phyloP scores from a whole-genome alignment of 1,284 basidiomycete species.

The Cryptococcus wingfieldii region DNA sequence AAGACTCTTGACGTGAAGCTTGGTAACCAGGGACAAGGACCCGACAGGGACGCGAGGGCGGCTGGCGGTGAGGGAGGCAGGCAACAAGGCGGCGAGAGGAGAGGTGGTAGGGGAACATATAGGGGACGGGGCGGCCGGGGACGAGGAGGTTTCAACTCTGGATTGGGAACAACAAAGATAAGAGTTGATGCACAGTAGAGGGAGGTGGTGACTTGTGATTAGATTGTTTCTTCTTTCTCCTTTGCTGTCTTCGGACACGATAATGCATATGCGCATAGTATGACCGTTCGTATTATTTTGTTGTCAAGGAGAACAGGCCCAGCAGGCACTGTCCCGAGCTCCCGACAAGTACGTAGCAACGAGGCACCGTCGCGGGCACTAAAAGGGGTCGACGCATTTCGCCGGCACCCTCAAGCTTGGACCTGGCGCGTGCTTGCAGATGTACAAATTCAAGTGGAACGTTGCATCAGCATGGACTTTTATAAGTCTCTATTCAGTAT shows the following conservation, averaged over 20 bases:
- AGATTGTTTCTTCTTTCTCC: background rate
- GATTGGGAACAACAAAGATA: constrained; percentile 13
- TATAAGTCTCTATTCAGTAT: background rate
- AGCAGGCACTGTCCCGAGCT: background rate
- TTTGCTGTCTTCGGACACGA: too few relatives aligned
- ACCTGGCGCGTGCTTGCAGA: background rate
- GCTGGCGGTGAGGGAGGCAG: constrained; percentile 33
- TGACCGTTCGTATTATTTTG: background rate
- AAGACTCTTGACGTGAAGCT: constrained; percentile 88
- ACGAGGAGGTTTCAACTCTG: constrained; percentile 22
- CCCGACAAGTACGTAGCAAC: too few relatives aligned
- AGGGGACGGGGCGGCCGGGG: constrained; percentile 38
- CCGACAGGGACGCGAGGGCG: constrained; percentile 52
- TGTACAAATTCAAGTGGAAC: background rate
- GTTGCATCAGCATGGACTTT: background rate
- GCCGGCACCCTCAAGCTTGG: too few relatives aligned
- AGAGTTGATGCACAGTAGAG: constrained; percentile 16
- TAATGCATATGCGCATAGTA: background rate
- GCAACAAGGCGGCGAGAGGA: constrained; percentile 27
- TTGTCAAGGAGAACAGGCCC: background rate
- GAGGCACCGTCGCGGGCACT: too few relatives aligned
- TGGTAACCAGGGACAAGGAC: constrained; percentile 62
- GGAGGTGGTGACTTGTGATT: background rate
- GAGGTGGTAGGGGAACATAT: constrained; percentile 37
- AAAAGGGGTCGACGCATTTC: too few relatives aligned